Evolutionary conservation across 176 grass and related monocot species (phyloP).

Genomic region (Lolium perenne): DNA sequence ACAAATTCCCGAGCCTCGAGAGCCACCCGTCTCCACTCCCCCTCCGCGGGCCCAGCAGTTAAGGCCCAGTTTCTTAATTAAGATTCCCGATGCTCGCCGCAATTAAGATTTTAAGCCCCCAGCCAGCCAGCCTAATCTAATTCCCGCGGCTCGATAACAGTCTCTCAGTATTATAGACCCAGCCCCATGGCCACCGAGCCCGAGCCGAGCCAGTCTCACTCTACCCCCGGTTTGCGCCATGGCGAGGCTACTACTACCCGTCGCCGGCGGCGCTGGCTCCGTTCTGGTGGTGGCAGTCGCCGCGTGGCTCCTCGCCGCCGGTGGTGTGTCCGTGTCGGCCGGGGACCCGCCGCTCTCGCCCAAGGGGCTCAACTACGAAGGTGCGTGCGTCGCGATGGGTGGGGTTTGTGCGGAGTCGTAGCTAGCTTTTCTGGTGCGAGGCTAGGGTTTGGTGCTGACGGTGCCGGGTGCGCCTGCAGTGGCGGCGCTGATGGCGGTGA

Average conservation of each 20-base stretch:
- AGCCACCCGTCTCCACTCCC: constrained; percentile 38
- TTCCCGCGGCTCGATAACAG: constrained; percentile 47
- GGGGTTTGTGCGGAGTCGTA: neutral
- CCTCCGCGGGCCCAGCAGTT: constrained; percentile 5
- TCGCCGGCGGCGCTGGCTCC: constrained; percentile 15
- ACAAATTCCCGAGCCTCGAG: constrained; percentile 46
- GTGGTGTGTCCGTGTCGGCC: constrained; percentile 20
- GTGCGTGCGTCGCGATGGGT: constrained; percentile 23
- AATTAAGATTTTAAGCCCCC: constrained; percentile 17
- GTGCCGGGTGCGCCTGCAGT: constrained; percentile 22
- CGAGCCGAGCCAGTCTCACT: constrained; percentile 18
- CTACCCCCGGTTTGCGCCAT: constrained; percentile 20
- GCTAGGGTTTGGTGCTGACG: neutral
- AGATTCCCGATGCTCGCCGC: constrained; percentile 6
- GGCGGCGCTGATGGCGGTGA: constrained; percentile 93
- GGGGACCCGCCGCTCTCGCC: constrained; percentile 88
- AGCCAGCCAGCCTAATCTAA: constrained; percentile 10
- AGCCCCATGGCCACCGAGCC: constrained; percentile 50
- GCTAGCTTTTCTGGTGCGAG: neutral
- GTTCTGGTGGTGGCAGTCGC: neutral
- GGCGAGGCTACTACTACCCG: neutral
- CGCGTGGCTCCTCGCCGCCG: constrained; percentile 23
- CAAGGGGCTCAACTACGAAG: constrained; percentile 97
- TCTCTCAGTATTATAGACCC: constrained; percentile 25
- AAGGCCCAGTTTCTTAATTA: constrained; percentile 40